phyloP scores from a whole-genome alignment of 2,329 filamentous ascomycete genomes.

The Aspergillus hortae region DNA sequence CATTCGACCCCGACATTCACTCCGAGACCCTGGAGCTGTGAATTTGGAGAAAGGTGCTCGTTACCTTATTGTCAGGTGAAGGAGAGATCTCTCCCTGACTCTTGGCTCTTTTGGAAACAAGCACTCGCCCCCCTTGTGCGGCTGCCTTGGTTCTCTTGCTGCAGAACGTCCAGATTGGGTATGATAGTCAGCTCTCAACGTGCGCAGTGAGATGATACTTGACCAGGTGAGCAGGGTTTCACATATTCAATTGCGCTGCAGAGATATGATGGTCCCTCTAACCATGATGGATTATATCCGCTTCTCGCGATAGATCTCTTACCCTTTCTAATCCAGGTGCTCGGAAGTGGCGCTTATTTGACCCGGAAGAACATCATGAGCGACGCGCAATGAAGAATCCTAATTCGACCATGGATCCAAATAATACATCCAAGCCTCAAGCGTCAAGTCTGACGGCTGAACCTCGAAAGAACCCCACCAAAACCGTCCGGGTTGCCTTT shows the following conservation, averaged over 20 bases:
- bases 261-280: background rate
- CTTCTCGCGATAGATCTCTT: background rate
- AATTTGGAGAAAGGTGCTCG: background rate
- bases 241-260: conserved; percentile 4
- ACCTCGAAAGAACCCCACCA: conserved; percentile 28
- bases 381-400: conserved; percentile 35
- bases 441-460: conserved; percentile 28
- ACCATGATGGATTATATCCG: background rate
- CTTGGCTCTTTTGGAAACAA: background rate
- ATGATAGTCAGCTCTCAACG: conserved; percentile 12
- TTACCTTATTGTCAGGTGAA: background rate
- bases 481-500: conserved; percentile 38
- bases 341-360: background rate
- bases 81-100: background rate
- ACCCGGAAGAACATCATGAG: conserved; percentile 28
- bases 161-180: conserved; percentile 15
- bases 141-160: conserved; percentile 3
- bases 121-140: background rate
- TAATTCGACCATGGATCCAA: conserved; percentile 33
- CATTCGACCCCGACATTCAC: conserved; percentile 2
- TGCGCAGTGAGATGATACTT: conserved; percentile 14
- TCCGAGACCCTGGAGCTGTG: conserved; percentile 4
- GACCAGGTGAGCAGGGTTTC: conserved; percentile 17
- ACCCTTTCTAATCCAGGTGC: conserved; percentile 1
- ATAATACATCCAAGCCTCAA: conserved; percentile 20